phyloP scores from a whole-genome alignment of 148 eudicot species.

The Limonium bicolor region DNA sequence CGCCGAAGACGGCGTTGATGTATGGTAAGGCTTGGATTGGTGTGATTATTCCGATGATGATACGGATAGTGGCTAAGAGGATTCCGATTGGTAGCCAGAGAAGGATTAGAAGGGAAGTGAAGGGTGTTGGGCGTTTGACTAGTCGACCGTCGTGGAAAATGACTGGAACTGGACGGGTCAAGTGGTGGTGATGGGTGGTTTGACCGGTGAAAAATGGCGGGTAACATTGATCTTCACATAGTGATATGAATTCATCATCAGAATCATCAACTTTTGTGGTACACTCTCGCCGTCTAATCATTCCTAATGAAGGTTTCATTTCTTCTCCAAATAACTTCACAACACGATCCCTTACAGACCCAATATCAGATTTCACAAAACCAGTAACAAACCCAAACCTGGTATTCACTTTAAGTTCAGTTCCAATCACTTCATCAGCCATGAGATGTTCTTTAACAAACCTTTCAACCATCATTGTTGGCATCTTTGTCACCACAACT shows the following conservation, averaged over 20 bases:
- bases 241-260: conserved; percentile 24
- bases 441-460: conserved; percentile 75
- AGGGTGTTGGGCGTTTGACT: conserved; percentile 58
- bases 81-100: conserved; percentile 72
- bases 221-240: conserved; percentile 61
- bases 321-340: conserved; percentile 31
- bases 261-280: neutral
- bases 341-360: conserved; percentile 19
- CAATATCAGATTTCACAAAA: conserved; percentile 22
- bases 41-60: conserved; percentile 25
- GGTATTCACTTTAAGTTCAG: conserved; percentile 45
- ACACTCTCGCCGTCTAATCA: conserved; percentile 16
- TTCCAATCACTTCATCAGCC: conserved; percentile 71
- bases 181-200: no score
- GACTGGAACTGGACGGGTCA: conserved; percentile 61
- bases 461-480: conserved; percentile 76
- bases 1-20: conserved; percentile 37
- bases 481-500: conserved; percentile 62
- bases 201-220: no score
- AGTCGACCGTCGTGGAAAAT: conserved; percentile 95
- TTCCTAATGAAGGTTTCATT: conserved; percentile 46
- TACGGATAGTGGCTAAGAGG: conserved; percentile 43
- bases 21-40: conserved; percentile 66
- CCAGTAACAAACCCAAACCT: conserved; percentile 64
- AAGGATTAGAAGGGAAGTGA: conserved; percentile 48